Base-by-base conservation (phyloP, 1,139 yeast species). In the Zygotorulaspora mrakii region DNA sequence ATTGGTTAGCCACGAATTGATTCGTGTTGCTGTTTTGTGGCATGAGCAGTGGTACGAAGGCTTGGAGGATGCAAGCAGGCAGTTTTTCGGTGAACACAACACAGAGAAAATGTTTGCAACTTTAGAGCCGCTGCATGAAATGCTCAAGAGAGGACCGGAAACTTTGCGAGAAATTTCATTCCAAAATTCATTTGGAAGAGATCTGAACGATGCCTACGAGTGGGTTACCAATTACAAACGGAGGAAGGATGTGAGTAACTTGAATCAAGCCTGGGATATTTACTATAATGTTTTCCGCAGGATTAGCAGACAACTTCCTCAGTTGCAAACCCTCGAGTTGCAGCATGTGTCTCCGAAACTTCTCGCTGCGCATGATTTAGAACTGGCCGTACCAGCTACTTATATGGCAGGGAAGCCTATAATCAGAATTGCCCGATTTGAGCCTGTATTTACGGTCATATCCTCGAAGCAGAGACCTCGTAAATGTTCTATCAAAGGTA, bases 21-120 rank as follows among this genome's bases (percentile, higher is more conserved):
- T 94, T 49, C 70, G 98, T 50, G 95, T 88, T 11, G 96, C 97
- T 0, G 96, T 91, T 1, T 68, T 91, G 48, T 89, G 98, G 97
- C 95, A 88, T 55, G 99, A 94, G 58, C 84, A 84, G 61, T 94
- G 99, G 98, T 89, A 89, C 55, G 98, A 89, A 65, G 97, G 95
- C 1, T 69, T 94, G 28, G 99, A 94, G 60, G 96, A 91, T 67
- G 98, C 98, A 0, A 88, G 96, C 3, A 73, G 96, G 45, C 74
- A 85, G 40, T 94, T 84, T 68, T 91, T 88, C 64, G 96, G 95
- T 25, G 98, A 94, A 48, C 94, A 87, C 54, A 87, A 91, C 57
- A 84, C 94, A 7, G 96, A 88, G 43, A 88, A 87, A 60, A 94
- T 91, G 97, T 84, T 84, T 64, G 82, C 85, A 20, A 89, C 89